Percentiles rank a stretch among this genome's conserved stretches.
These are phyloP conservation scores for Huntiella moniliformis DNA, from an alignment of 2,329 filamentous ascomycete species.

Conservation along the genomic window DNA sequence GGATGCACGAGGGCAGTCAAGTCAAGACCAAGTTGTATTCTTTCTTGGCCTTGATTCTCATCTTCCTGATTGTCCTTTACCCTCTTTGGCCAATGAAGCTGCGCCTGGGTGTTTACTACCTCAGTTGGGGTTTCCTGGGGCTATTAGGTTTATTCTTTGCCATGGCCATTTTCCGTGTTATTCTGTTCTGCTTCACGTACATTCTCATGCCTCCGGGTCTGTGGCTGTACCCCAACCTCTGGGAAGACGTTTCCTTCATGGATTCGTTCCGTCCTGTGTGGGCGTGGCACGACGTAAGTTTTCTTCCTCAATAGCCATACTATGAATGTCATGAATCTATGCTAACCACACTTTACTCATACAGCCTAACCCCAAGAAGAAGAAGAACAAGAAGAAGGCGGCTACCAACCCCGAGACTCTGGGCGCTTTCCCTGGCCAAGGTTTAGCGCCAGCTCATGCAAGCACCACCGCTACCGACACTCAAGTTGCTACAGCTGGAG, in stretches of 20 bases:
- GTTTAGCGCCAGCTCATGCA: conserved; percentile 33
- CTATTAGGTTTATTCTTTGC: conserved; percentile 85
- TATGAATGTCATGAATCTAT: not conserved
- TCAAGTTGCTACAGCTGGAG: conserved; percentile 25
- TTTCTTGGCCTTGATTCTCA: conserved; percentile 57
- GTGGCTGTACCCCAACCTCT: conserved; percentile 97
- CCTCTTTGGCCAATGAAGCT: conserved; percentile 87
- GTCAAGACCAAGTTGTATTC: conserved; percentile 89
- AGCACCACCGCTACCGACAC: conserved; percentile 39
- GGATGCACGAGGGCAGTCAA: conserved; percentile 88
- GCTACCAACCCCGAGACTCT: conserved; percentile 16
- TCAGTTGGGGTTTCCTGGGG: conserved; percentile 83
- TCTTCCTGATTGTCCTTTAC: conserved; percentile 85
- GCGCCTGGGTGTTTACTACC: conserved; percentile 88
- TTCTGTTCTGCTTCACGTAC: conserved; percentile 84
- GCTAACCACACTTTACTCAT: conserved; percentile 17
- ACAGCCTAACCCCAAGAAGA: conserved; percentile 31
- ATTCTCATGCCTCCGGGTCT: conserved; percentile 69
- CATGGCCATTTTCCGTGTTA: conserved; percentile 93
- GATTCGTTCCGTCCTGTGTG: conserved; percentile 91
- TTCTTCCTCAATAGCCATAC: not conserved
- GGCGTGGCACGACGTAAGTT: conserved; percentile 88
- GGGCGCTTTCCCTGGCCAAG: conserved; percentile 22
- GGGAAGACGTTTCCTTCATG: conserved; percentile 96
- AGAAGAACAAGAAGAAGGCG: conserved; percentile 34